A percentile compares a stretch with the other conserved stretches of the same genome.
phyloP scores from a whole-genome alignment of 2,329 filamentous ascomycete genomes.

The Xylogone sp. region DNA sequence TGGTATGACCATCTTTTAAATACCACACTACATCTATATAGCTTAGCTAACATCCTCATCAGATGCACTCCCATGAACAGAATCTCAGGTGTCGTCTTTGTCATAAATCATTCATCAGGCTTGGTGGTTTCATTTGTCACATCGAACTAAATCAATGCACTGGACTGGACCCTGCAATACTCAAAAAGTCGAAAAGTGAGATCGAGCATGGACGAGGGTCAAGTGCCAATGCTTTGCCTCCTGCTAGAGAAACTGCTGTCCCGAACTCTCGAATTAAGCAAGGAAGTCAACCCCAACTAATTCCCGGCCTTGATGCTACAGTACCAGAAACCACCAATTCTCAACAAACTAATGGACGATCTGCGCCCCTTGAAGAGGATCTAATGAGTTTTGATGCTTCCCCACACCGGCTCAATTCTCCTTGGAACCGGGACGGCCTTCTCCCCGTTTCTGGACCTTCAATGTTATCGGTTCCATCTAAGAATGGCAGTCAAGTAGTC shows the following conservation, averaged over 20 bases:
- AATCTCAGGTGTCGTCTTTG: conserved; percentile 16
- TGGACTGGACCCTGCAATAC: not conserved
- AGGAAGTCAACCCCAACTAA: no score
- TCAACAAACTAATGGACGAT: not conserved
- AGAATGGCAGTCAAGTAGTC: not conserved
- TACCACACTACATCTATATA: not conserved
- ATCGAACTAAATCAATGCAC: conserved; percentile 14
- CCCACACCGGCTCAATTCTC: not conserved
- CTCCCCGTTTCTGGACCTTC: not conserved
- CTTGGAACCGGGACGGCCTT: not conserved
- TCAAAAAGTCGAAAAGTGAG: not conserved
- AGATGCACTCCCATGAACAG: conserved; percentile 17
- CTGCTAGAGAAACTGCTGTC: not conserved
- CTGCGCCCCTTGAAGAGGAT: not conserved
- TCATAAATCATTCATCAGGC: conserved; percentile 11
- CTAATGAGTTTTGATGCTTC: not conserved
- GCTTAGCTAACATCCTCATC: not conserved
- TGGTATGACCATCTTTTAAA: not conserved
- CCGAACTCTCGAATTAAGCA: not conserved
- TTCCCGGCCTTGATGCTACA: no score
- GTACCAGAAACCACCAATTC: no score
- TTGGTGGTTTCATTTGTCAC: conserved; percentile 18
- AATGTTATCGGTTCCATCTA: not conserved
- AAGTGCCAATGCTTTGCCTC: not conserved
- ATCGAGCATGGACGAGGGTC: not conserved